phyloP scores from a whole-genome alignment of 805 yeast species.

The Ogataea salicorniae region DNA sequence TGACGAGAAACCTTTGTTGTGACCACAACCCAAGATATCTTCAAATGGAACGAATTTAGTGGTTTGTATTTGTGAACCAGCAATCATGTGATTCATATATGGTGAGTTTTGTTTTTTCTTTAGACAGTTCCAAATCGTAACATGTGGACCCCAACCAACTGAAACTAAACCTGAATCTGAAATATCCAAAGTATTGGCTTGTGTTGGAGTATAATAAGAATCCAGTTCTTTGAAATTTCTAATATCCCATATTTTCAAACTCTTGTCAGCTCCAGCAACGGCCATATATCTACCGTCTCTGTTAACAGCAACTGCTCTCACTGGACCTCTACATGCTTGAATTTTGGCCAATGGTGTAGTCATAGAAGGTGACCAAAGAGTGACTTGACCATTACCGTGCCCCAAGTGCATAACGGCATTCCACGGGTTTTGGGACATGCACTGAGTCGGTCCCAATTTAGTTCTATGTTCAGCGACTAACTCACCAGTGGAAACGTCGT shows the following conservation, averaged over 20 bases:
- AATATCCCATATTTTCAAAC: constrained; percentile 88
- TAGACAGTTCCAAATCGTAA: constrained; percentile 84
- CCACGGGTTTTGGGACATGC: constrained; percentile 90
- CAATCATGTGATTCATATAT: constrained; percentile 83
- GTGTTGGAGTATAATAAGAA: constrained; percentile 71
- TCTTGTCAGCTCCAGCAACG: constrained; percentile 80
- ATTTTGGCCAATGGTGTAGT: constrained; percentile 79
- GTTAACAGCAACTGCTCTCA: constrained; percentile 78
- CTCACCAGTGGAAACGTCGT: constrained; percentile 91
- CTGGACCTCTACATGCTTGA: constrained; percentile 80
- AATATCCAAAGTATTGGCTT: constrained; percentile 71
- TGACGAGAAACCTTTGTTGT: constrained; percentile 71
- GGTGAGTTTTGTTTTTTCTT: constrained; percentile 70
- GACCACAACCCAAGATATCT: constrained; percentile 92
- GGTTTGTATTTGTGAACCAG: constrained; percentile 68
- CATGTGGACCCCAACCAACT: constrained; percentile 95
- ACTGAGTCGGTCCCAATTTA: constrained; percentile 82
- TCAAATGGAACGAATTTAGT: constrained; percentile 86
- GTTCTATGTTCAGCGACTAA: constrained; percentile 81
- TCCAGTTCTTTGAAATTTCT: constrained; percentile 76
- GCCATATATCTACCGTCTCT: constrained; percentile 95
- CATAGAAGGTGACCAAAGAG: constrained; percentile 91
- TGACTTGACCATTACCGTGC: constrained; percentile 86
- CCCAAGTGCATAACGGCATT: constrained; percentile 94
- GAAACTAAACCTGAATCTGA: constrained; percentile 85